phyloP scores from a whole-genome alignment of 768 basidiomycete species.

The Tulasnella sp. region DNA sequence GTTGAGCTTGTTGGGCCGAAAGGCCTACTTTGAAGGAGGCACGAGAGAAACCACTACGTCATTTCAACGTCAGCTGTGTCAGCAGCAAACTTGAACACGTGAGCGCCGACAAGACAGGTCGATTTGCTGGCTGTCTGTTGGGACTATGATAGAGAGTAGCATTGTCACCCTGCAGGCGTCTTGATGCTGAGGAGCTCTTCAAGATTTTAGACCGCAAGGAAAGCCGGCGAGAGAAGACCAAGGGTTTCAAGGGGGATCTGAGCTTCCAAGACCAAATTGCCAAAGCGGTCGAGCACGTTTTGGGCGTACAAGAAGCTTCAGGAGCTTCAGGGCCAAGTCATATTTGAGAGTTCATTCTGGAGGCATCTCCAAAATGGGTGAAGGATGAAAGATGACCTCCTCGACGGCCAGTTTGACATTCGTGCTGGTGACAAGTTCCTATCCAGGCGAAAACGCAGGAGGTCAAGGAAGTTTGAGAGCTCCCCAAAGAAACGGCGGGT shows the following conservation, averaged over 20 bases:
- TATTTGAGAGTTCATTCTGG: neutral
- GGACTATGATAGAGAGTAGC: neutral
- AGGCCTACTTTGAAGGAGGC: neutral
- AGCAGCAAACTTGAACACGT: neutral
- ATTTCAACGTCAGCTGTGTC: conserved; percentile 16
- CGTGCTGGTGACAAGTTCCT: neutral
- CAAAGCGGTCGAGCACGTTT: neutral
- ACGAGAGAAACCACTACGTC: neutral
- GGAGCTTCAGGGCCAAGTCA: neutral
- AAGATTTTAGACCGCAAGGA: neutral
- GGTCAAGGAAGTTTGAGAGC: neutral
- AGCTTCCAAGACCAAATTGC: neutral
- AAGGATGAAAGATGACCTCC: neutral
- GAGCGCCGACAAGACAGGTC: neutral
- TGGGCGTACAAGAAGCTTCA: neutral
- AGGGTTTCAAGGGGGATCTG: neutral
- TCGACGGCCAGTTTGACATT: neutral
- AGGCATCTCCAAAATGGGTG: neutral
- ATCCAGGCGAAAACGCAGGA: neutral
- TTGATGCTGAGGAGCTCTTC: neutral
- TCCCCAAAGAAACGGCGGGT: neutral
- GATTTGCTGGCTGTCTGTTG: neutral
- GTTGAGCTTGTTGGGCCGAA: neutral
- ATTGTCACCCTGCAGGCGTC: neutral
- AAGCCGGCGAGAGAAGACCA: neutral